Evolutionary conservation across 768 basidiomycete genomes (phyloP).

Genomic region (Suillus subalutaceus): DNA sequence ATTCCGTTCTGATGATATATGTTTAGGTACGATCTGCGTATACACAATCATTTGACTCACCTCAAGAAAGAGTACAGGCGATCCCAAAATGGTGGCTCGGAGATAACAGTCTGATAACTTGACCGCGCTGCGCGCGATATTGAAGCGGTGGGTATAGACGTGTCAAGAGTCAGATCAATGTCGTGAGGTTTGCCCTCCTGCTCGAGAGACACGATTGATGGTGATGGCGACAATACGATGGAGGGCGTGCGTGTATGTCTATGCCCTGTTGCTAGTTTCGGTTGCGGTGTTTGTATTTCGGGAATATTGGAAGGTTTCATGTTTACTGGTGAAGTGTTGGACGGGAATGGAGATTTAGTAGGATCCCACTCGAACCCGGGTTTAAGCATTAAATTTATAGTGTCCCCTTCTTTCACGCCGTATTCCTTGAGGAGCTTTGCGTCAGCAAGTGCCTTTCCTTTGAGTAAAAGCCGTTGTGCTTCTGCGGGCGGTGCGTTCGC

Average conservation of each 20-base stretch:
- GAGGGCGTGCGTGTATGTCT: conserved; percentile 73
- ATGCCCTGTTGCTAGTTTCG: conserved; percentile 34
- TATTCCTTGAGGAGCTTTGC: conserved; percentile 91
- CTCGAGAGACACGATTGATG: conserved; percentile 48
- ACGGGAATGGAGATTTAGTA: conserved; percentile 32
- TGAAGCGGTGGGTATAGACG: conserved; percentile 50
- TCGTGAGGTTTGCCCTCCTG: conserved; percentile 54
- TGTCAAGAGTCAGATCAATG: conserved; percentile 71
- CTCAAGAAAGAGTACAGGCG: conserved; percentile 65
- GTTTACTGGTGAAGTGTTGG: conserved; percentile 23
- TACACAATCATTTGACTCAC: conserved; percentile 30
- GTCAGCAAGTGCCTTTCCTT: conserved; percentile 93
- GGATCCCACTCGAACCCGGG: conserved; percentile 71
- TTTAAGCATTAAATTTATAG: conserved; percentile 86
- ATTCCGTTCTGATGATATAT: conserved; percentile 53
- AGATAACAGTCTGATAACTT: conserved; percentile 49
- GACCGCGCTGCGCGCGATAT: conserved; percentile 39
- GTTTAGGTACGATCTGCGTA: background rate
- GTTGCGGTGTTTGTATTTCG: conserved; percentile 25
- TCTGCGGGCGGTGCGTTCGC: conserved; percentile 76
- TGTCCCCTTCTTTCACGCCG: conserved; percentile 76
- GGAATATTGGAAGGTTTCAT: conserved; percentile 27
- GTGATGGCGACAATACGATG: conserved; percentile 78
- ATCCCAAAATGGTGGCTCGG: conserved; percentile 81
- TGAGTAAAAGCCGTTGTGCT: conserved; percentile 84